These are phyloP conservation scores for Xylaria sp. DNA, from an alignment of 495 filamentous ascomycete genomes.

Conservation along the genomic window DNA sequence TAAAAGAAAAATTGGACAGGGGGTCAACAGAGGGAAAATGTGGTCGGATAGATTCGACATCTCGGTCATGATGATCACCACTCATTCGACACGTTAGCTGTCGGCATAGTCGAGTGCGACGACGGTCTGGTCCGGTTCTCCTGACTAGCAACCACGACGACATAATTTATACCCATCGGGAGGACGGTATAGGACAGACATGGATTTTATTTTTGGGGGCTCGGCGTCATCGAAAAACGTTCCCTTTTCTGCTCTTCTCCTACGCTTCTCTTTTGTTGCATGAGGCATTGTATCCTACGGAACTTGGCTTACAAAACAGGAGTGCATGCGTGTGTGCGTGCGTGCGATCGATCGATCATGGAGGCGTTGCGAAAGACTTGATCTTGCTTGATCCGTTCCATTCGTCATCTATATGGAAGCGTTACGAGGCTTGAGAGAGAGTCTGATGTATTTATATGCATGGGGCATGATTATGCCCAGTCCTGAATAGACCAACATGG, in stretches of 20 bases:
- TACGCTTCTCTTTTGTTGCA: background rate
- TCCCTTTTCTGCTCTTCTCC: background rate
- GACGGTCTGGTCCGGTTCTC: no score
- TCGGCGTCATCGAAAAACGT: background rate
- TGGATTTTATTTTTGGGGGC: background rate
- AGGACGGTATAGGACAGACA: slow-evolving; percentile 2
- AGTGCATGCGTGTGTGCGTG: background rate
- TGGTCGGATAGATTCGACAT: slow-evolving; percentile 10
- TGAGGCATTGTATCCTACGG: background rate
- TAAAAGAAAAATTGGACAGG: background rate
- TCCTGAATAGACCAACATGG: background rate
- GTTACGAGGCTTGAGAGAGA: background rate
- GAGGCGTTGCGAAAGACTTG: slow-evolving; percentile 7
- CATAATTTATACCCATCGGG: slow-evolving; percentile 10
- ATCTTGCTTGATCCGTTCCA: slow-evolving; percentile 1
- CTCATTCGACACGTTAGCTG: background rate
- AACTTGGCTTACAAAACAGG: slow-evolving; percentile 13
- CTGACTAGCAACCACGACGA: background rate
- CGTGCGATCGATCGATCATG: no score
- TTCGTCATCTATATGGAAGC: background rate
- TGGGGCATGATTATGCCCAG: background rate
- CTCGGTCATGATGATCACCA: background rate
- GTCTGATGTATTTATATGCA: slow-evolving; percentile 17
- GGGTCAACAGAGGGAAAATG: background rate
- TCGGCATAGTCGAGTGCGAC: background rate